Evolutionary conservation across 78 protist genomes (phyloP), one percentile per base, ranked within the genome.

Genomic region (Carpediemonas membranifera): DNA sequence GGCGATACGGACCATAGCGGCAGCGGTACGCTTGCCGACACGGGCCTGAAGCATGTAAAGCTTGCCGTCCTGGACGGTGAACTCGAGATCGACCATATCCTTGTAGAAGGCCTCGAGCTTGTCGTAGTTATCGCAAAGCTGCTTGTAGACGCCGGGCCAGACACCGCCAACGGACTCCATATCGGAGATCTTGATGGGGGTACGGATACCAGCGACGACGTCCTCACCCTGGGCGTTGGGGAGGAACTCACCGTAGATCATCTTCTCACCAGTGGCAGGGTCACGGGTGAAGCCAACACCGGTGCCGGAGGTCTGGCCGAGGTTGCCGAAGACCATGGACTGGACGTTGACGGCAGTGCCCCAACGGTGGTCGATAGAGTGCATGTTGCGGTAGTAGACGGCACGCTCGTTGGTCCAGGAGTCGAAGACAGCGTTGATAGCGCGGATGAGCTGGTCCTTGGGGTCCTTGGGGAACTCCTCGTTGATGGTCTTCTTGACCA

Each of bases 221-320:
- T 87, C 92, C 63, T 87, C 92, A n/a, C 92, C 92, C 77, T 87
- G 92, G 21, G 92, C 92, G 73, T 87, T 83, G 55, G 37, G 25
- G n/a, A 87, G 84, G 55, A 52, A 87, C 51, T 87, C 92, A n/a
- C 92, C 92, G 58, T 80, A 86, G 80, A 76, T 51, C 34, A 3
- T 1, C 33, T 72, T 58, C 54, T 80, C 84, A 5, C 92, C 92
- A 59, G 85, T 70, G 33, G 84, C 55, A 24, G 92, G 88, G 76
- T 83, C 70, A 54, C 92, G 73, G 25, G 86, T 76, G 82, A 87
- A 87, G 33, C 57, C 76, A 25, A 87, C 92, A 58, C 91, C 91
- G 33, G 91, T 80, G 27, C 82, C 87, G 33, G 78, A 76, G 81
- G 35, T 30, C 56, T 69, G 43, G 39, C 83, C 79, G 63, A 62